phyloP scores from a whole-genome alignment of 495 filamentous ascomycete genomes.

The Wilcoxina mikolae region DNA sequence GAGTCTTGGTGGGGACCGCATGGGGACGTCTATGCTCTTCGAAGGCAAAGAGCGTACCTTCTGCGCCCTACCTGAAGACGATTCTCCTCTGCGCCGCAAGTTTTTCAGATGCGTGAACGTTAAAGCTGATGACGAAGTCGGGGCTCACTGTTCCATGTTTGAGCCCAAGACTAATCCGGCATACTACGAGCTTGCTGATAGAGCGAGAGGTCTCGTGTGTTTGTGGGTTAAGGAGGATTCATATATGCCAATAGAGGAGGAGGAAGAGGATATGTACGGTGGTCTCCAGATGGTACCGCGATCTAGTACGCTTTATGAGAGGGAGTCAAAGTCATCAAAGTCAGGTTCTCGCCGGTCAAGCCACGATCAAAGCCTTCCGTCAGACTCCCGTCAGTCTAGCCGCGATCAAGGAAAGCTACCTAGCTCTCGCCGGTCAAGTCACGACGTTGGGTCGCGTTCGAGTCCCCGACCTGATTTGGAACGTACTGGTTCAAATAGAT shows the following conservation, averaged over 20 bases:
- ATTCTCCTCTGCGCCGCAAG: slow-evolving; percentile 41
- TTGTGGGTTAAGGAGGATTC: slow-evolving; percentile 40
- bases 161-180: slow-evolving; percentile 62
- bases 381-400: neutral
- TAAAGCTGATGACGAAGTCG: slow-evolving; percentile 58
- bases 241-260: neutral
- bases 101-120: slow-evolving; percentile 47
- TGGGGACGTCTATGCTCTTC: slow-evolving; percentile 37
- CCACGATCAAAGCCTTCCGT: neutral
- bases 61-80: slow-evolving; percentile 56
- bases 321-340: neutral
- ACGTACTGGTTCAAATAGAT: neutral
- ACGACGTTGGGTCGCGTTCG: neutral
- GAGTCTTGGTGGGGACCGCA: slow-evolving; percentile 47
- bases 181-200: slow-evolving; percentile 50
- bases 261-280: neutral
- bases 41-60: slow-evolving; percentile 60
- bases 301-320: neutral
- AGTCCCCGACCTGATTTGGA: neutral
- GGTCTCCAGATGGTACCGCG: neutral
- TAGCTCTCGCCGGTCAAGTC: neutral
- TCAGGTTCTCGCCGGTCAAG: neutral
- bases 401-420: neutral
- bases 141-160: slow-evolving; percentile 85
- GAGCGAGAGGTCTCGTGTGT: slow-evolving; percentile 49